These are phyloP conservation scores for Asclepias syriaca DNA, from an alignment of 257 asterid genomes.

Conservation along the genomic window DNA sequence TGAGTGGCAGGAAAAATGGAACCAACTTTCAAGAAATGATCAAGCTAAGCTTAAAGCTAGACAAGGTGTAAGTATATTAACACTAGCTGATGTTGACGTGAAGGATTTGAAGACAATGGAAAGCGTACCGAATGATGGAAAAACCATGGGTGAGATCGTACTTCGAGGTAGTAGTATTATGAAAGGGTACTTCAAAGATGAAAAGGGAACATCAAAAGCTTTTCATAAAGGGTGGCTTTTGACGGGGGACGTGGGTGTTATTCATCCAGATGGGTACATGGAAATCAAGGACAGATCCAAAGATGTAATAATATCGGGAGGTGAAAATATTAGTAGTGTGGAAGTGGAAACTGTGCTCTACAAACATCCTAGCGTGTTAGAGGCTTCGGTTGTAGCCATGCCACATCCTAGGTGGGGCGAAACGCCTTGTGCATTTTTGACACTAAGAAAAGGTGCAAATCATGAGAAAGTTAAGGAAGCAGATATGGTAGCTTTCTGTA, in stretches of 20 bases:
- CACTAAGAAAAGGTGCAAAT: not conserved
- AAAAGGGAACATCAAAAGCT: conserved; percentile 40
- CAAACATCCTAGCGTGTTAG: conserved; percentile 47
- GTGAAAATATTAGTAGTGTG: conserved; percentile 87
- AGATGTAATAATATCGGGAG: conserved; percentile 88
- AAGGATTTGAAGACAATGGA: conserved; percentile 50
- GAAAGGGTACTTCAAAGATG: conserved; percentile 78
- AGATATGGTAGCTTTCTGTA: conserved; percentile 54
- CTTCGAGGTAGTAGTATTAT: conserved; percentile 75
- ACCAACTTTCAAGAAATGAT: conserved; percentile 26
- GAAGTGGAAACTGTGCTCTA: conserved; percentile 67
- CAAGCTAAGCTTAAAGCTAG: conserved; percentile 57
- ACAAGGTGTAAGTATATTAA: conserved; percentile 63
- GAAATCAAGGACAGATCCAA: conserved; percentile 83
- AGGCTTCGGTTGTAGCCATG: conserved; percentile 92
- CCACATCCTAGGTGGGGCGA: conserved; percentile 87
- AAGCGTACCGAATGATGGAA: conserved; percentile 62
- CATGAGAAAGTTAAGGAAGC: conserved; percentile 25
- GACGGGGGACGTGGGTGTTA: conserved; percentile 82
- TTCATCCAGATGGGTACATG: conserved; percentile 76
- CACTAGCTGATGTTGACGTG: conserved; percentile 69
- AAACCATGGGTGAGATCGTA: conserved; percentile 61
- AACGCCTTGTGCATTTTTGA: conserved; percentile 41
- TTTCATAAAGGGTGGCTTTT: conserved; percentile 65
- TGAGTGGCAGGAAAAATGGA: conserved; percentile 72